Evolutionary conservation across 75 land plant genomes (phyloP), one percentile per base, ranked within the genome.

Genomic region (Sequoia sempervirens): DNA sequence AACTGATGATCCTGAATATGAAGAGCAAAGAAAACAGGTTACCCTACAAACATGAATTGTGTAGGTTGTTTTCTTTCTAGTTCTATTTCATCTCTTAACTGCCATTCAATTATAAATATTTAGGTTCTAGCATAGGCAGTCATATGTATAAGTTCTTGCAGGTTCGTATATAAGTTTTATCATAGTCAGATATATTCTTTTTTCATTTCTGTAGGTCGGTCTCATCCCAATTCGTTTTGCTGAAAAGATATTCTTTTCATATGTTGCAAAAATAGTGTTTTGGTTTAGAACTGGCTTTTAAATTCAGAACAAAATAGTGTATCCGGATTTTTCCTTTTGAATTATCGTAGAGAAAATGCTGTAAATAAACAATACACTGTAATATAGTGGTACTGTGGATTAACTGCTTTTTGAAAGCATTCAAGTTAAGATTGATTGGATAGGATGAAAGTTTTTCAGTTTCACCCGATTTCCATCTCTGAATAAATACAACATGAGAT

Each of bases 1-100:
- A 9, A 85, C 86, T 38, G 86, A 85, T 70, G 86, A 85, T 52
- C 86, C 87, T 20, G 87, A 88, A 36, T 90, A 88, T 75, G 91
- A 90, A 87, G 72, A 66, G 30, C 85, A 70, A 41, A 83, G 43
- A 52, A 50, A 50, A 81, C 82, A 81, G 32, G 80, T 78, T n/a
- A n/a, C 13, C 41, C 13, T 23, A n/a, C 50, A 43, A n/a, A 43
- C 32, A 78, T 43, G 46, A 45, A 45, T 78, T 70, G 36, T 70
- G 73, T 32, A 70, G 36, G 36, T 70, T 32, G 73, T 70, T 70
- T 69, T 8, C 36, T 70, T 70, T 30, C n/a, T 23, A 32, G 12
- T 30, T 70, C 32, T 70, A 11, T 30, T 70, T 70, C 73, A 30
- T 70, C 36, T 70, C 36, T 70, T 32, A 12, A 70, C 11, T 70